Evolutionary conservation across 2,329 filamentous ascomycete genomes (phyloP).

Genomic region (Hymenoscyphus infarciens): DNA sequence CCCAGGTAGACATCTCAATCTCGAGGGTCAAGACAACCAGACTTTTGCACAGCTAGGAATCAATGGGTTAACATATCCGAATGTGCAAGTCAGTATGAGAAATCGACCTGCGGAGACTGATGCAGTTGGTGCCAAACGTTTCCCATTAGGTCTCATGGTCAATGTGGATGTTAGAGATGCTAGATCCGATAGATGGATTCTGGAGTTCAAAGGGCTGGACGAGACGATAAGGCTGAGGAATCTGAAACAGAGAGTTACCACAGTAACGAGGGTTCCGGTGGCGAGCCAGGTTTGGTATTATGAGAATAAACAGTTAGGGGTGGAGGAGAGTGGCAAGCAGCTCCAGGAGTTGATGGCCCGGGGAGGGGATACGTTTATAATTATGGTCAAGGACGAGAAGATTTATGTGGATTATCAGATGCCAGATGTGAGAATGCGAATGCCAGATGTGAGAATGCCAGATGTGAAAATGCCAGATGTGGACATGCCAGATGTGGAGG

Average conservation of each 20-base stretch:
- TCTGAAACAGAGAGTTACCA: background rate
- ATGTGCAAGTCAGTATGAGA: background rate
- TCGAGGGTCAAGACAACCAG: background rate
- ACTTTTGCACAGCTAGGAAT: background rate
- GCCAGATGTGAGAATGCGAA: background rate
- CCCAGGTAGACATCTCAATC: background rate
- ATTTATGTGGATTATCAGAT: background rate
- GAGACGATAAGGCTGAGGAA: background rate
- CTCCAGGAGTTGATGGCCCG: background rate
- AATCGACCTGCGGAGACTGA: background rate
- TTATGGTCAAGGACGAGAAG: background rate
- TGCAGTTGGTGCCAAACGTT: background rate
- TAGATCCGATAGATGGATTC: background rate
- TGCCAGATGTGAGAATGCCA: background rate
- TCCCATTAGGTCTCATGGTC: background rate
- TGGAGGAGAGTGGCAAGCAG: background rate
- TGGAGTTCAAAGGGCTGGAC: background rate
- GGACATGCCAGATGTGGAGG: background rate
- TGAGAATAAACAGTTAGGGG: background rate
- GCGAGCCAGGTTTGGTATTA: background rate
- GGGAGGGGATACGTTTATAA: background rate
- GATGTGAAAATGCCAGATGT: no score
- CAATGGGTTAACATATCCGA: background rate
- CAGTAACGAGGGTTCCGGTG: background rate
- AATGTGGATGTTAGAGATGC: background rate